Conservation (phyloP, 139 green algal species). For the Chlorella sp. region DNA sequence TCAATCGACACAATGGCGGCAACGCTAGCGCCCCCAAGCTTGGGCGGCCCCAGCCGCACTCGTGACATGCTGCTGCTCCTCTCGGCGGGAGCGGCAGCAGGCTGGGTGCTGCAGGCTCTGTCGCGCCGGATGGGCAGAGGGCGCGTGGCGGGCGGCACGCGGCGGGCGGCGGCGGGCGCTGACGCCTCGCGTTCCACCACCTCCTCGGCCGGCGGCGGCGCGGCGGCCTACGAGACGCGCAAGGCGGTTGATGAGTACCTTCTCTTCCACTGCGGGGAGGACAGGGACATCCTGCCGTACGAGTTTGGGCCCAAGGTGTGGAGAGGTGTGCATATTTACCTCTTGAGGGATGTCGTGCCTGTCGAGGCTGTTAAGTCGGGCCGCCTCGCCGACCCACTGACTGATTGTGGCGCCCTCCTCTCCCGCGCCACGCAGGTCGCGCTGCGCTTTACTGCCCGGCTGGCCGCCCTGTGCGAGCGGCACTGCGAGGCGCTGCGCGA, state of each 20-base stretch:
- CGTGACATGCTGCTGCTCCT: no score
- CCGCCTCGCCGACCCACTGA: no score
- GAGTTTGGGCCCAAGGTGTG: slow-evolving; percentile 24
- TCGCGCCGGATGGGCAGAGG: background rate
- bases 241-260: slow-evolving; percentile 56
- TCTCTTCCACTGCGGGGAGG: slow-evolving; percentile 47
- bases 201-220: slow-evolving; percentile 20
- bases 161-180: background rate
- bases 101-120: background rate
- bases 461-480: slow-evolving; percentile 44
- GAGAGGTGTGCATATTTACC: no score
- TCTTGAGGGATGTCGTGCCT: no score
- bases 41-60: no score
- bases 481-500: slow-evolving; percentile 46
- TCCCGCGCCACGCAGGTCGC: slow-evolving; percentile 29
- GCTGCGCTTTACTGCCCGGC: slow-evolving; percentile 28
- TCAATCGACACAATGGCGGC: no score
- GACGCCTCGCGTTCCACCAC: slow-evolving; percentile 8
- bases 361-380: no score
- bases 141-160: no score
- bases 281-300: slow-evolving; percentile 43
- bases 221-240: slow-evolving; percentile 37
- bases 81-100: background rate
- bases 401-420: no score
- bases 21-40: no score